Conservation (phyloP, 305 asterid genomes). For the Plantago coronopus region DNA sequence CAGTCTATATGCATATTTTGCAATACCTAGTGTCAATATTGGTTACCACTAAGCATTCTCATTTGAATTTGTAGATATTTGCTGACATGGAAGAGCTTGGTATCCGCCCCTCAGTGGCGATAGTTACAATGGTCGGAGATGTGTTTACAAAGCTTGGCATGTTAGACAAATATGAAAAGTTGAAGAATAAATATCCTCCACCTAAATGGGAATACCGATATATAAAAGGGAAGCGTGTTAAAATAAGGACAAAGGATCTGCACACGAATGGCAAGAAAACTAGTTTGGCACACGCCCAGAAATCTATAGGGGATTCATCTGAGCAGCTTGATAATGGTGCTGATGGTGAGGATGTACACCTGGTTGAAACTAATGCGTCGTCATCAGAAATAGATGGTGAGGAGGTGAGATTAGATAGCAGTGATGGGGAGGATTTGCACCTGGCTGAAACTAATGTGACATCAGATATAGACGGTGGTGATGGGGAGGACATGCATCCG, state of each 20-base stretch:
- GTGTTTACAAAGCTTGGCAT: slow-evolving; percentile 66
- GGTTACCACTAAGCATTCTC: not conserved
- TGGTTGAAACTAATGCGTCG: no score
- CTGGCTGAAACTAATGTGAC: slow-evolving; percentile 24
- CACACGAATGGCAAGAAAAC: slow-evolving; percentile 14
- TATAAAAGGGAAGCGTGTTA: slow-evolving; percentile 71
- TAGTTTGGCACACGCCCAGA: slow-evolving; percentile 23
- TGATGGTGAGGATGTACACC: no score
- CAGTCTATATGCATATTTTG: not conserved
- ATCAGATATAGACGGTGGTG: slow-evolving; percentile 2
- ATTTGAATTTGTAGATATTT: slow-evolving; percentile 46
- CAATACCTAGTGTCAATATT: not conserved
- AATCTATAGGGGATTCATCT: slow-evolving; percentile 25
- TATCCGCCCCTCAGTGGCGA: slow-evolving; percentile 45
- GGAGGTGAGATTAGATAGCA: slow-evolving; percentile 26
- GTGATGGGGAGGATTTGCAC: slow-evolving; percentile 18
- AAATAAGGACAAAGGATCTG: slow-evolving; percentile 42
- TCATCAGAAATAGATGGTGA: no score
- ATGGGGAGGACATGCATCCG: no score
- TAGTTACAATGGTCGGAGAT: slow-evolving; percentile 73
- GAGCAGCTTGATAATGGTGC: slow-evolving; percentile 29
- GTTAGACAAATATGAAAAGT: slow-evolving; percentile 61
- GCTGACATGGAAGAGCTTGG: slow-evolving; percentile 99
- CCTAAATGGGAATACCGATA: slow-evolving; percentile 81
- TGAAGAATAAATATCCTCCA: slow-evolving; percentile 74